phyloP scores from a whole-genome alignment of 768 basidiomycete genomes.

The Tricholoma sp. region DNA sequence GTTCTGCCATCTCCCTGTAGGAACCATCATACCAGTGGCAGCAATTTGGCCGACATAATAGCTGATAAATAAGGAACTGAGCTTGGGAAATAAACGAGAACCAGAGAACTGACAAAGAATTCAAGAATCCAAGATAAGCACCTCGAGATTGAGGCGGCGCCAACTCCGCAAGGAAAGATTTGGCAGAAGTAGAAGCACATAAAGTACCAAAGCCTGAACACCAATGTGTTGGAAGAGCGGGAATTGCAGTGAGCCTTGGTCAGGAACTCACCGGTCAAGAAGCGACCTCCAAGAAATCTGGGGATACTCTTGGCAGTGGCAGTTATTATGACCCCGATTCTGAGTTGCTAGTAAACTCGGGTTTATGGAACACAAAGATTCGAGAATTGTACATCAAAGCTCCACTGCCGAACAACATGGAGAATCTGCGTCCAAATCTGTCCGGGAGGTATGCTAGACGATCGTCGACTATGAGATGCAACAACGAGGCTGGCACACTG shows the following conservation, averaged over 20 bases:
- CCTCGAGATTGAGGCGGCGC: slow-evolving; percentile 44
- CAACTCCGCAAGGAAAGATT: slow-evolving; percentile 48
- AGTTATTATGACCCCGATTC: slow-evolving; percentile 43
- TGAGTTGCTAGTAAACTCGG: slow-evolving; percentile 12
- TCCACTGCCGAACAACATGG: slow-evolving; percentile 45
- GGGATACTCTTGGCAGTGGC: slow-evolving; percentile 39
- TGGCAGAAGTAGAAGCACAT: slow-evolving; percentile 43
- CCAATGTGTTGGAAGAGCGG: not conserved
- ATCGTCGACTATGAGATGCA: not conserved
- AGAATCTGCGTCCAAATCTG: slow-evolving; percentile 42
- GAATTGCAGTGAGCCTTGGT: not conserved
- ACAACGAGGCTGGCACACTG: not conserved
- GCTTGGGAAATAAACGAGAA: not conserved
- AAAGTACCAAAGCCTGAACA: slow-evolving; percentile 33
- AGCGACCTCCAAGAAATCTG: slow-evolving; percentile 46
- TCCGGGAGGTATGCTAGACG: slow-evolving; percentile 40
- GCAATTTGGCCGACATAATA: slow-evolving; percentile 51
- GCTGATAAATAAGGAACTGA: slow-evolving; percentile 17
- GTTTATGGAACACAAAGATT: not conserved
- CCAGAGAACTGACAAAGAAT: slow-evolving; percentile 38
- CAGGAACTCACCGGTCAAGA: slow-evolving; percentile 30
- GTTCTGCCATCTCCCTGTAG: slow-evolving; percentile 36
- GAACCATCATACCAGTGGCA: slow-evolving; percentile 52
- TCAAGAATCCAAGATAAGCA: slow-evolving; percentile 45
- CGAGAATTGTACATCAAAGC: slow-evolving; percentile 25